A percentile compares a stretch with the other conserved stretches of the same genome.
Evolutionary conservation across 805 yeast species (phyloP).

Genomic region (Metschnikowia orientalis): DNA sequence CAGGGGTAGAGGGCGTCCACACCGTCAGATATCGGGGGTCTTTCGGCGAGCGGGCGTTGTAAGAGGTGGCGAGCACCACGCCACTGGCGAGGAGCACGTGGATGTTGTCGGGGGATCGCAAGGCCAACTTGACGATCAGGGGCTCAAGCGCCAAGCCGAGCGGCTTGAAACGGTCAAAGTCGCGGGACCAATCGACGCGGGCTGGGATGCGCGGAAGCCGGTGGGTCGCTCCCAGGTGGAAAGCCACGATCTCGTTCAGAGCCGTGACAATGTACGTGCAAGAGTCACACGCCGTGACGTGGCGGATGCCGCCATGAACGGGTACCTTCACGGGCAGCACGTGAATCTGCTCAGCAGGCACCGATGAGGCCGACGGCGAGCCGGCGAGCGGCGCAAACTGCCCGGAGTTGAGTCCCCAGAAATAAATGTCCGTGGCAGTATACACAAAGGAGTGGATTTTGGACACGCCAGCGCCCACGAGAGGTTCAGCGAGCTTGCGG

Average conservation of each 20-base stretch:
- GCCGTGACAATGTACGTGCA: constrained; percentile 63
- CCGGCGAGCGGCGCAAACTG: constrained; percentile 46
- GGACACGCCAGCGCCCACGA: constrained; percentile 56
- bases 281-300: constrained; percentile 60
- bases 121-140: constrained; percentile 27
- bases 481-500: constrained; percentile 19
- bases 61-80: constrained; percentile 38
- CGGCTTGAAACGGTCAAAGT: constrained; percentile 54
- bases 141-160: constrained; percentile 42
- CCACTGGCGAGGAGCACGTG: constrained; percentile 58
- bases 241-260: constrained; percentile 58
- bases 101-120: constrained; percentile 39
- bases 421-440: constrained; percentile 42
- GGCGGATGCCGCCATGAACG: constrained; percentile 48
- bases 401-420: constrained; percentile 82
- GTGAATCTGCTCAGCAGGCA: constrained; percentile 1
- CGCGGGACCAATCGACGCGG: constrained; percentile 33
- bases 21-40: constrained; percentile 42
- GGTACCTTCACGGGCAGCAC: constrained; percentile 19
- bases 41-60: constrained; percentile 21
- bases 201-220: constrained; percentile 41
- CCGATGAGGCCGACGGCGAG: background rate
- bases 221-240: constrained; percentile 53
- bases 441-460: constrained; percentile 65
- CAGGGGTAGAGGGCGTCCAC: constrained; percentile 63